A percentile compares a stretch with the other conserved stretches of the same genome.
Evolutionary conservation across 1,284 basidiomycete genomes (phyloP).

Genomic region (Moesziomyces antarcticus): DNA sequence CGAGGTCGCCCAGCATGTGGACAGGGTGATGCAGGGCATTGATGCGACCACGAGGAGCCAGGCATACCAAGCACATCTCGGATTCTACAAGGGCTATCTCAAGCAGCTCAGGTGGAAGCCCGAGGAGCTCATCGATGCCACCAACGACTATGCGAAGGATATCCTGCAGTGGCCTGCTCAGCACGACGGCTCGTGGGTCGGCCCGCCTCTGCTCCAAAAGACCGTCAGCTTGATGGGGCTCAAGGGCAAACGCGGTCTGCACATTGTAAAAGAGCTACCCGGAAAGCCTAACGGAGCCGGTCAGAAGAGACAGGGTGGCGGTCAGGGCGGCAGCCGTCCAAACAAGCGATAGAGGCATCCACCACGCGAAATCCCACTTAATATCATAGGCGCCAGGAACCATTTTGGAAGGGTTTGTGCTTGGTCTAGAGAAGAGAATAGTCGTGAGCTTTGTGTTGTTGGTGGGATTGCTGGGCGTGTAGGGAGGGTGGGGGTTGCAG

Average conservation of each 20-base stretch:
- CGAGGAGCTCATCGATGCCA: constrained; percentile 70
- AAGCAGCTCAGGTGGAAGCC: constrained; percentile 70
- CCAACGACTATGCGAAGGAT: constrained; percentile 69
- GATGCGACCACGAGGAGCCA: constrained; percentile 64
- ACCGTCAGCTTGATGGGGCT: constrained; percentile 76
- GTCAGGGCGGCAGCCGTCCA: constrained; percentile 23
- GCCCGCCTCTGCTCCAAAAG: constrained; percentile 71
- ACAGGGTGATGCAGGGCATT: constrained; percentile 57
- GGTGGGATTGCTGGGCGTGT: no score
- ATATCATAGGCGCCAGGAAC: no score
- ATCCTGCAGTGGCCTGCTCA: constrained; percentile 33
- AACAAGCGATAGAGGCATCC: constrained; percentile 21
- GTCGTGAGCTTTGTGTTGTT: no score
- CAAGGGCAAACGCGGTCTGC: constrained; percentile 72
- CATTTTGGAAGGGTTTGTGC: no score
- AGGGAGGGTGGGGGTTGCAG: no score
- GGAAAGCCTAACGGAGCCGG: constrained; percentile 15
- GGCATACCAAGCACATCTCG: constrained; percentile 73
- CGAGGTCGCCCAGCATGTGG: constrained; percentile 18
- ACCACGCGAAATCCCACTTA: neutral
- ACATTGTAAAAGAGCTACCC: constrained; percentile 62
- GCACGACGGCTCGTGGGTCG: constrained; percentile 59
- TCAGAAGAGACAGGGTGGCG: constrained; percentile 25
- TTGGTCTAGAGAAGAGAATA: no score
- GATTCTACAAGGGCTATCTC: constrained; percentile 73